Conservation (phyloP, 2,329 filamentous ascomycete genomes). For the Emericellopsis cladophorae region DNA sequence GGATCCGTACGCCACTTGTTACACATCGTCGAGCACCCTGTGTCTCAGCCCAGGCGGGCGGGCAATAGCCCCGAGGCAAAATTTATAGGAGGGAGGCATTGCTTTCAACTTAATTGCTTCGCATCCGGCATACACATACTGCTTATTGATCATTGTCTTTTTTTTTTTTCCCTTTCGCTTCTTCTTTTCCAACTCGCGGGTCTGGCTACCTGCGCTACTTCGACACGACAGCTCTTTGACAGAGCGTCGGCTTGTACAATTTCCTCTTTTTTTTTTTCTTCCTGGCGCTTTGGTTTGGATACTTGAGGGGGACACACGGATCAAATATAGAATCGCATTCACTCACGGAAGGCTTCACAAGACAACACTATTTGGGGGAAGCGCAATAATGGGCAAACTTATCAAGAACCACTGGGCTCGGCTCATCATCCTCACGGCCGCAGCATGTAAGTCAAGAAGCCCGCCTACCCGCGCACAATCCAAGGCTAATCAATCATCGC, state of each 20-base stretch:
- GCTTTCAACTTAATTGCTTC: slow-evolving; percentile 14
- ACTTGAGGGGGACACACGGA: not conserved
- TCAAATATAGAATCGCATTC: too few species aligned
- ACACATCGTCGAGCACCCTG: not conserved
- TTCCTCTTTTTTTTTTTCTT: too few species aligned
- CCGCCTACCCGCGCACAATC: not conserved
- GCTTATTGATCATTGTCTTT: slow-evolving; percentile 14
- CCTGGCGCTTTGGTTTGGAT: not conserved
- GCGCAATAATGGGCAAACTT: slow-evolving; percentile 71
- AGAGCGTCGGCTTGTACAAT: slow-evolving; percentile 5
- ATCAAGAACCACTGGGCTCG: slow-evolving; percentile 99
- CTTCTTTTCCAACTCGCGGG: slow-evolving; percentile 26
- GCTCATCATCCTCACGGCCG: slow-evolving; percentile 80
- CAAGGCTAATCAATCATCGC: slow-evolving; percentile 11
- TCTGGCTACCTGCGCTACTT: slow-evolving; percentile 34
- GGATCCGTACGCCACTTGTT: slow-evolving; percentile 1
- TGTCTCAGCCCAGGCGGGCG: slow-evolving; percentile 2
- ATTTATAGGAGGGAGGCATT: not conserved
- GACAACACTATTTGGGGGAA: not conserved
- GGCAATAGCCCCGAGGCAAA: not conserved
- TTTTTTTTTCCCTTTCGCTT: slow-evolving; percentile 11
- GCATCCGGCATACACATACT: not conserved
- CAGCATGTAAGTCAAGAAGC: slow-evolving; percentile 45
- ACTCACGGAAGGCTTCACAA: too few species aligned
- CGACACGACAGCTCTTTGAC: slow-evolving; percentile 14